A percentile compares a stretch with the other conserved stretches of the same genome.
These are phyloP conservation scores for Arabidopsis arenosa DNA, from an alignment of 345 rosid genomes.

Conservation along the genomic window DNA sequence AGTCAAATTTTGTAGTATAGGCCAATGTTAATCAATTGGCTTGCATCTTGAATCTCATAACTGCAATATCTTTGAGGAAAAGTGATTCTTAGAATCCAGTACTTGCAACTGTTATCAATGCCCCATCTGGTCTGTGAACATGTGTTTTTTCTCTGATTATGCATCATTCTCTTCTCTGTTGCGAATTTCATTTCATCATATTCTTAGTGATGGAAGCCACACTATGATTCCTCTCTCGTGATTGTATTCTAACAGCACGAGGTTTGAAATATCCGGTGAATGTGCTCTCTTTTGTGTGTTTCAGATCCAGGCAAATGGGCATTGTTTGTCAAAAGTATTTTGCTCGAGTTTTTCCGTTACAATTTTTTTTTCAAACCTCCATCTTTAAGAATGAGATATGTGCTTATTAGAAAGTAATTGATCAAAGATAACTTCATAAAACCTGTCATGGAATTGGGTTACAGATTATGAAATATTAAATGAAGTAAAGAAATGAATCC, in stretches of 20 bases:
- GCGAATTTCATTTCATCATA: conserved; percentile 1
- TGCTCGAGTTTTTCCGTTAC: neutral
- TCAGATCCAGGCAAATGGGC: neutral
- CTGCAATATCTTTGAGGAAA: neutral
- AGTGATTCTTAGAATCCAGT: conserved; percentile 4
- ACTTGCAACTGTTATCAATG: conserved; percentile 10
- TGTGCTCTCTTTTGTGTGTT: neutral
- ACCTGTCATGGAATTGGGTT: neutral
- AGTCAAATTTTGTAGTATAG: neutral
- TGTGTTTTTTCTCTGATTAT: neutral
- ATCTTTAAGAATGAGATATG: neutral
- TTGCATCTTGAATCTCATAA: conserved; percentile 5
- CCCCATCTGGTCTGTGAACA: neutral
- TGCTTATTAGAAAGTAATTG: neutral
- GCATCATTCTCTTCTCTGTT: neutral
- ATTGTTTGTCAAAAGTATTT: neutral
- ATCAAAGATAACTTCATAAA: neutral
- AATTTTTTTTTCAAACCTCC: neutral
- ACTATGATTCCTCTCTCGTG: neutral
- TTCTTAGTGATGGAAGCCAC: neutral
- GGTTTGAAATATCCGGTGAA: neutral
- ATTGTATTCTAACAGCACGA: neutral
- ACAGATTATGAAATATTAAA: neutral
- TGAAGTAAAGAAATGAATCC: neutral
- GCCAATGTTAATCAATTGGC: neutral